These are phyloP conservation scores for Rhizopogon vulgaris DNA, from an alignment of 768 basidiomycete species.

Conservation along the genomic window DNA sequence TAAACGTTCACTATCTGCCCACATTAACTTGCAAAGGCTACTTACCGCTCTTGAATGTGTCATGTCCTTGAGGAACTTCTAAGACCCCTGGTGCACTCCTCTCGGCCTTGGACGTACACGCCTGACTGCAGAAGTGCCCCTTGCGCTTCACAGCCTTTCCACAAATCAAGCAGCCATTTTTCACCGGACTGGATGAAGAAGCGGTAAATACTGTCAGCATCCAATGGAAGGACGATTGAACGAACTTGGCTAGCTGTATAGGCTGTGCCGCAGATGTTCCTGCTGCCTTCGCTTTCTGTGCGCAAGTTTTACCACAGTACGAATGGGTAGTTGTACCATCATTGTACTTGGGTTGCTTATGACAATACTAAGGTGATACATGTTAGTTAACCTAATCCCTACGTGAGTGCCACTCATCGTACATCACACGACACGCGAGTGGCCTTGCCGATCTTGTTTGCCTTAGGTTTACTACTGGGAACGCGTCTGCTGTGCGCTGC, in stretches of 20 bases:
- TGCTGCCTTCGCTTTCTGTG: constrained; percentile 34
- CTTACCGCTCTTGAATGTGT: constrained; percentile 62
- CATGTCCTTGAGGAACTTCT: constrained; percentile 53
- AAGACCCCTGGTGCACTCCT: constrained; percentile 50
- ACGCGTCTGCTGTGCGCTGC: constrained; percentile 8
- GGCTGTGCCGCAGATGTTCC: constrained; percentile 14
- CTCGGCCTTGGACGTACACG: constrained; percentile 50
- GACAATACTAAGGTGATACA: constrained; percentile 41
- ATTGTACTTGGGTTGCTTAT: constrained; percentile 50
- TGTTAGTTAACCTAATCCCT: constrained; percentile 1
- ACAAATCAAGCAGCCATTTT: constrained; percentile 55
- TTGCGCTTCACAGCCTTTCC: constrained; percentile 48
- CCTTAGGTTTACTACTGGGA: constrained; percentile 20
- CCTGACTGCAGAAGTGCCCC: constrained; percentile 57
- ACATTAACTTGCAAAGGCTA: background rate
- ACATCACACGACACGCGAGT: constrained; percentile 46
- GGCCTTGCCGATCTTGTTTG: constrained; percentile 19
- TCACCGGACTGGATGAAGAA: constrained; percentile 24
- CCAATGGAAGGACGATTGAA: constrained; percentile 14
- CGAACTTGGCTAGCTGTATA: constrained; percentile 23
- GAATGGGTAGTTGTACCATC: constrained; percentile 55
- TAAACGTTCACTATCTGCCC: constrained; percentile 1
- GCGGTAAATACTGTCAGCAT: constrained; percentile 26
- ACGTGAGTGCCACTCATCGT: constrained; percentile 15
- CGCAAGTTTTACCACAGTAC: constrained; percentile 61